A percentile compares a stretch with the other conserved stretches of the same genome.
Evolutionary conservation across 2,329 filamentous ascomycete genomes (phyloP).

Genomic region (Peltaster fructicola): DNA sequence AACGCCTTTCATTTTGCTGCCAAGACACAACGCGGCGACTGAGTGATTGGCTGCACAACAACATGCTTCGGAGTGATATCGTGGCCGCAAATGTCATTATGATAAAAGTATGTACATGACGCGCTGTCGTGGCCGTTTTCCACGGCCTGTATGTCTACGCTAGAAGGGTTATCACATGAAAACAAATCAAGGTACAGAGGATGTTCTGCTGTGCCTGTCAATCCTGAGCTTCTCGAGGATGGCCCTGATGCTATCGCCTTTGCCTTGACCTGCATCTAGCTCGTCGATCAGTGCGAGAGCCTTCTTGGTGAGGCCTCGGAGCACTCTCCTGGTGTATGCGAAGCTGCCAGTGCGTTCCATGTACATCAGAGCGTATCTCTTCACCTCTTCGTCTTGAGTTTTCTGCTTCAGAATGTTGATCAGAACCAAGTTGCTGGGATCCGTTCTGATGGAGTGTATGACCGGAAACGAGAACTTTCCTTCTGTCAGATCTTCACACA

Average conservation of each 20-base stretch:
- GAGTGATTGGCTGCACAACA: too few species aligned
- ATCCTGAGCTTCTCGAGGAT: slow-evolving; percentile 25
- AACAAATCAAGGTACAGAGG: too few species aligned
- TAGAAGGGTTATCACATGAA: too few species aligned
- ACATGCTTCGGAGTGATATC: too few species aligned
- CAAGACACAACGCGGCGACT: too few species aligned
- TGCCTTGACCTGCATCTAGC: slow-evolving; percentile 20
- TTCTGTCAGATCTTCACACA: slow-evolving; percentile 90
- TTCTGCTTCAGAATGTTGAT: slow-evolving; percentile 88
- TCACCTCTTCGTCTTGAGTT: slow-evolving; percentile 70
- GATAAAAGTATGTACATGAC: too few species aligned
- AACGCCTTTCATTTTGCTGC: too few species aligned
- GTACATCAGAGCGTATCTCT: slow-evolving; percentile 75
- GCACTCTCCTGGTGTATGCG: slow-evolving; percentile 55
- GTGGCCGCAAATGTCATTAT: too few species aligned
- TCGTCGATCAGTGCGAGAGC: slow-evolving; percentile 25
- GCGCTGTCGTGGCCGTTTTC: too few species aligned
- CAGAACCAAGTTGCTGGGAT: slow-evolving; percentile 58
- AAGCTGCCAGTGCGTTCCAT: slow-evolving; percentile 87
- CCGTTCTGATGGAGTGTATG: slow-evolving; percentile 74
- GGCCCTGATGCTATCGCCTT: slow-evolving; percentile 21
- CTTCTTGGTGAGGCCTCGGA: slow-evolving; percentile 27
- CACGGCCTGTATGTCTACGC: too few species aligned
- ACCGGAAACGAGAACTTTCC: slow-evolving; percentile 95
- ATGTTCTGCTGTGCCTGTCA: too few species aligned